These are phyloP conservation scores for Xanthoconium separans DNA, from an alignment of 1,284 basidiomycete species.

Conservation along the genomic window DNA sequence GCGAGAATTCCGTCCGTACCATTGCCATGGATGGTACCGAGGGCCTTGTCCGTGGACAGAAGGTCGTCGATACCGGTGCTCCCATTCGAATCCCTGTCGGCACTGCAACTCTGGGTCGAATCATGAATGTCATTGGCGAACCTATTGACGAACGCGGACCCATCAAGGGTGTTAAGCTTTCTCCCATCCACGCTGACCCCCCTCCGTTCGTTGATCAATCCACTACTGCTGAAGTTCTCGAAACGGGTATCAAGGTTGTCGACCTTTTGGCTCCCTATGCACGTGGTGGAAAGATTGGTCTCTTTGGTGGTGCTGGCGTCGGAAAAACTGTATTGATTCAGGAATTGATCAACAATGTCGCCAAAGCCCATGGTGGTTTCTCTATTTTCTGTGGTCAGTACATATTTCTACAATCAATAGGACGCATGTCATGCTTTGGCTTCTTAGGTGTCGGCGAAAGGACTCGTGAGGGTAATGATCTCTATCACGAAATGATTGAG, in stretches of 20 bases:
- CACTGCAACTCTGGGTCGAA: conserved; percentile 90
- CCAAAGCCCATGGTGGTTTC: conserved; percentile 99
- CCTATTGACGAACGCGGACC: conserved; percentile 99
- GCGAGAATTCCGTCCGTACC: conserved; percentile 97
- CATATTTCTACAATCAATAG: not conserved
- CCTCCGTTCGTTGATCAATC: conserved; percentile 98
- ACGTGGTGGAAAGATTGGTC: conserved; percentile 99
- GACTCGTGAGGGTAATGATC: conserved; percentile 99
- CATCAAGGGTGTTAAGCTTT: conserved; percentile 91
- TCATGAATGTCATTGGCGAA: conserved; percentile 99
- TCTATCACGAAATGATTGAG: conserved; percentile 99
- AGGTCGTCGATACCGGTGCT: conserved; percentile 93
- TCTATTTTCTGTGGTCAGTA: conserved; percentile 97
- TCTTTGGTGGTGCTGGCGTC: conserved; percentile 99
- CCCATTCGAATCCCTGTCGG: conserved; percentile 98
- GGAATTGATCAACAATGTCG: conserved; percentile 99
- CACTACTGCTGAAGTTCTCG: conserved; percentile 95
- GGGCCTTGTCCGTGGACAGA: conserved; percentile 98
- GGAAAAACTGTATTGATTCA: conserved; percentile 99
- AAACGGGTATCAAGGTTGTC: conserved; percentile 99
- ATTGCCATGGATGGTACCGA: conserved; percentile 99
- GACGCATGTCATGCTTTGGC: not conserved
- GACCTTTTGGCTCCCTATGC: conserved; percentile 99
- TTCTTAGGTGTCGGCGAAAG: conserved; percentile 92
- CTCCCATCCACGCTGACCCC: conserved; percentile 95